These are phyloP conservation scores for Zizania palustris DNA, from an alignment of 202 grass and related monocot species.

Conservation along the genomic window DNA sequence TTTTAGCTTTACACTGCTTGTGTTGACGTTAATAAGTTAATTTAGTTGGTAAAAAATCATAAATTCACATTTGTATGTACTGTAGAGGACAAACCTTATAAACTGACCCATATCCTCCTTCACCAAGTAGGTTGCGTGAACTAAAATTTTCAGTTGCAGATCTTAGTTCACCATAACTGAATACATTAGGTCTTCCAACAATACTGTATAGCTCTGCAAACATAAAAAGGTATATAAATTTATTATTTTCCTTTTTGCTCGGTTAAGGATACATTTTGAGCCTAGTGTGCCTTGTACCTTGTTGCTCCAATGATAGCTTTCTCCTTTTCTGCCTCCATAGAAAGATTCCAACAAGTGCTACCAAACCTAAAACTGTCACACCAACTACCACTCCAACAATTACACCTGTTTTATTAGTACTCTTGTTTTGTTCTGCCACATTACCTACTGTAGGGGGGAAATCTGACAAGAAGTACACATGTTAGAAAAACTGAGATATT, in stretches of 20 bases:
- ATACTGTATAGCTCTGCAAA: conserved; percentile 66
- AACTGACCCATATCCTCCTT: conserved; percentile 82
- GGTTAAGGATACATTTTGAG: neutral
- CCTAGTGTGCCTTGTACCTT: conserved; percentile 51
- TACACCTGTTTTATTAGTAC: conserved; percentile 55
- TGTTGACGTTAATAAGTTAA: neutral
- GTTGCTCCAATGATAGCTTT: conserved; percentile 53
- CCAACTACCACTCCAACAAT: conserved; percentile 61
- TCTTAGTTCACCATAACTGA: conserved; percentile 66
- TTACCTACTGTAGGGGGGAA: conserved; percentile 62
- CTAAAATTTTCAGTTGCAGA: conserved; percentile 73
- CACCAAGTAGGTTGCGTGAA: conserved; percentile 69
- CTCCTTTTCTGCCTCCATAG: conserved; percentile 57
- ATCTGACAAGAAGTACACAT: conserved; percentile 51
- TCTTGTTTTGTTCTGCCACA: conserved; percentile 28
- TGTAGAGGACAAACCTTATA: conserved; percentile 59
- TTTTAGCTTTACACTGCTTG: neutral
- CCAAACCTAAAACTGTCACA: conserved; percentile 51
- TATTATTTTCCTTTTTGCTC: neutral
- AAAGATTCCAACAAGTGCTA: conserved; percentile 45
- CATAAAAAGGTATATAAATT: conserved; percentile 26
- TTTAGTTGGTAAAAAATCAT: neutral
- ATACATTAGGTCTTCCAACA: conserved; percentile 60
- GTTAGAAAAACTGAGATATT: conserved; percentile 24
- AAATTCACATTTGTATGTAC: conserved; percentile 21